Base-by-base conservation (phyloP, 495 filamentous ascomycete genomes). In the Lasiosphaeriaceae sp. region DNA sequence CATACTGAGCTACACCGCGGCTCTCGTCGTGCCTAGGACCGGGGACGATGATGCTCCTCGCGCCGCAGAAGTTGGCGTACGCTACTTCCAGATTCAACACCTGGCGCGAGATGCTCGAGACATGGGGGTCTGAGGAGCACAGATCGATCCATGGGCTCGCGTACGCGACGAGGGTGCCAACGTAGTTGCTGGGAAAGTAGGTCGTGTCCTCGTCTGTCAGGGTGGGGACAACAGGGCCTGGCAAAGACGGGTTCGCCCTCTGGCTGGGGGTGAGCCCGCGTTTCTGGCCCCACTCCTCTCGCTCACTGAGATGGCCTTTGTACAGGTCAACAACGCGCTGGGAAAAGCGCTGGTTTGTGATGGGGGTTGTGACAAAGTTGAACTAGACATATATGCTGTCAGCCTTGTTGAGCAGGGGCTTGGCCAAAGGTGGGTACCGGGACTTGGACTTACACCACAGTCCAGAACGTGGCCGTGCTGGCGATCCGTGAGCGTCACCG, bases 31-130 rank as follows among this genome's bases (percentile, higher is more conserved):
- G 79, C 66, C 66, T 84, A 1, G 92, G 94, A 4, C 90, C 90
- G 2, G 85, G 86, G 29, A 97, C 74, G 52, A 97, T 75, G 39
- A 99, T 79, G 68, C 88, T 95, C 20, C 83, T 84, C 57, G 92
- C 80, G 16, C 94, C 94, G 67, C 90, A 96, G 74, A 97, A 99
- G 49, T 89, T 90, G 35, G 94, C 95, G 71, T 97, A 99, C 20
- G 89, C 86, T 17, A 97, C 82, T 63, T 99, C 94, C 51, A 94
- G 75, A 68, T 90, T 90, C 47, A 99, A 73, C 2, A 96, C 90
- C 67, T 96, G 92, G 26, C 88, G 83, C 12, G 92, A 96, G 53
- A 97, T 75, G 66, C 89, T 85, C 2, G 89, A 83, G 55, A 96
- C 85, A 56, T 89, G 60, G 16, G 90, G 89, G 69, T 97, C 86